These are phyloP conservation scores for Phytophthora ohioensis DNA, from an alignment of 352 stramenopile genomes.

Conservation along the genomic window DNA sequence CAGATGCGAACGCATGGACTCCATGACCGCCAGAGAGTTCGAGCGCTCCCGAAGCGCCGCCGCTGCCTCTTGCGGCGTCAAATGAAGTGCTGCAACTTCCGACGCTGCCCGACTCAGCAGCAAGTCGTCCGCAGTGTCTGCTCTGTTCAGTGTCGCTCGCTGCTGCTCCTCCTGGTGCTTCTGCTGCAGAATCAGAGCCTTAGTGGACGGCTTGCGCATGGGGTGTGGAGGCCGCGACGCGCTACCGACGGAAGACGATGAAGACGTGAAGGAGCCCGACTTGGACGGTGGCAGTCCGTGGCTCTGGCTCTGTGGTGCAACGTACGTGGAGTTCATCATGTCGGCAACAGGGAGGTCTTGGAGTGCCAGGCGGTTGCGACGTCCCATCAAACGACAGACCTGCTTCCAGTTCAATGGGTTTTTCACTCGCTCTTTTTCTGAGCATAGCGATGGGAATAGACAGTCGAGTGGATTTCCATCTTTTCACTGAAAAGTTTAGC, in stretches of 20 bases:
- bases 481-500: constrained; percentile 2
- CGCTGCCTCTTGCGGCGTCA: constrained; percentile 32
- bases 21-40: constrained; percentile 59
- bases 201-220: constrained; percentile 50
- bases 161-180: constrained; percentile 39
- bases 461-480: constrained; percentile 12
- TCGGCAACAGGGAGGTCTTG: constrained; percentile 2
- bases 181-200: constrained; percentile 61
- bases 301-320: neutral
- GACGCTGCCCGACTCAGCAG: constrained; percentile 41
- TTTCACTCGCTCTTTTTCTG: constrained; percentile 36
- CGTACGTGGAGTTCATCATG: constrained; percentile 36
- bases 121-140: constrained; percentile 51
- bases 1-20: constrained; percentile 40
- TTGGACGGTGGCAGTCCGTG: constrained; percentile 20
- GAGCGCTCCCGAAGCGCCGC: constrained; percentile 63
- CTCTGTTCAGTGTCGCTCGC: constrained; percentile 41
- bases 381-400: constrained; percentile 13
- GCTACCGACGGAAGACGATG: constrained; percentile 23
- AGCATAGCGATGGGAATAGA: constrained; percentile 28
- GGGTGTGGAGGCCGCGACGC: constrained; percentile 23
- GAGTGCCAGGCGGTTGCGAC: constrained; percentile 22
- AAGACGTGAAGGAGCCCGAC: constrained; percentile 17
- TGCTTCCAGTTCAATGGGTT: constrained; percentile 14
- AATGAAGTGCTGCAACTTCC: neutral